Percentiles rank a stretch among this genome's conserved stretches.
phyloP scores from a whole-genome alignment of 2,329 filamentous ascomycete species.

The Diaporthe batatas region DNA sequence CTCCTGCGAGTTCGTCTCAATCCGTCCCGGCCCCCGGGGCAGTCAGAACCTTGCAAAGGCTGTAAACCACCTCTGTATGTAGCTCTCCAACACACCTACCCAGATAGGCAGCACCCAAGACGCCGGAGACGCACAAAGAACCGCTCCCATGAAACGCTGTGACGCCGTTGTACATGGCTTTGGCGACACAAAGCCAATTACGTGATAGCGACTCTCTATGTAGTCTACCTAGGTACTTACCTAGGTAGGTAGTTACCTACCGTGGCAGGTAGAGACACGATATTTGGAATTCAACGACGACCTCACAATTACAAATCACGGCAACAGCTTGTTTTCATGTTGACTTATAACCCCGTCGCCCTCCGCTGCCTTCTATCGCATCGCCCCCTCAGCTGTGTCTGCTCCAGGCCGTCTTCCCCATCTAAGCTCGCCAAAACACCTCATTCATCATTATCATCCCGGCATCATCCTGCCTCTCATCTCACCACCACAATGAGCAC shows the following conservation, averaged over 20 bases:
- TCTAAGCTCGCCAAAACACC: slow-evolving; percentile 46
- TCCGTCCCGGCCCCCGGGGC: slow-evolving; percentile 12
- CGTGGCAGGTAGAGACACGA: not conserved
- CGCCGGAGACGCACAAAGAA: slow-evolving; percentile 7
- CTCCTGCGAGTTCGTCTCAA: slow-evolving; percentile 25
- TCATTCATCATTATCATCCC: not conserved
- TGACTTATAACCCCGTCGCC: not conserved
- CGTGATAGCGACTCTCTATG: slow-evolving; percentile 3
- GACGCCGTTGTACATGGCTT: not conserved
- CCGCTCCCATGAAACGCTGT: not conserved
- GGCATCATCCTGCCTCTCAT: not conserved
- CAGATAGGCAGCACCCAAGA: slow-evolving; percentile 30
- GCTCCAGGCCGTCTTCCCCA: slow-evolving; percentile 46
- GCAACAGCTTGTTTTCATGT: slow-evolving; percentile 31
- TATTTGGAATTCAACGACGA: slow-evolving; percentile 33
- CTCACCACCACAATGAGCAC: slow-evolving; percentile 64
- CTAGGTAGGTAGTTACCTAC: no score
- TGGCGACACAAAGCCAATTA: slow-evolving; percentile 9
- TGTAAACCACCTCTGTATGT: no score
- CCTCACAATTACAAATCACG: slow-evolving; percentile 34
- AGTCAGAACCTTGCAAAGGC: not conserved
- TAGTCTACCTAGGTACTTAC: no score
- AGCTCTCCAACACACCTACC: slow-evolving; percentile 22
- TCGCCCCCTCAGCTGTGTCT: not conserved
- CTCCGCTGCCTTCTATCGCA: not conserved